Conservation (phyloP, 2,329 filamentous ascomycete species). For the Colletotrichum tofieldiae region DNA sequence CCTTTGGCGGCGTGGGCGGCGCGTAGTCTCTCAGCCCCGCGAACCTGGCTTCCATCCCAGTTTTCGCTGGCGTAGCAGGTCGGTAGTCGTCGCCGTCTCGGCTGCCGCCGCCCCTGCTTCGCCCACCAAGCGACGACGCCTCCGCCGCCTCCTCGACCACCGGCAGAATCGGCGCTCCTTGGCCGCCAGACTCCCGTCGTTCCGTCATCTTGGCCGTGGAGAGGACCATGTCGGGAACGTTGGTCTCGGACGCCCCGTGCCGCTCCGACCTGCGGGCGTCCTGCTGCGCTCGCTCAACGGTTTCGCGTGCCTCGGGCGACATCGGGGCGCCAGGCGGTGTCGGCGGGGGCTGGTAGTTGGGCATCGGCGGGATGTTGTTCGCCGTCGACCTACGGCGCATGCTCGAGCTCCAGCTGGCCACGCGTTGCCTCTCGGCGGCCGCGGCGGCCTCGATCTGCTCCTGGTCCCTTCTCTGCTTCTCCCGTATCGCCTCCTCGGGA, state of each 20-base stretch:
- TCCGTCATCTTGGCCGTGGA: conserved; percentile 55
- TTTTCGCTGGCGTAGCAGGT: conserved; percentile 61
- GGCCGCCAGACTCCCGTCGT: conserved; percentile 67
- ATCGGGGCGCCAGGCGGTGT: conserved; percentile 53
- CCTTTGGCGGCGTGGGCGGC: conserved; percentile 66
- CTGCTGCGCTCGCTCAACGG: conserved; percentile 57
- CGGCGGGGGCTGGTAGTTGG: conserved; percentile 62
- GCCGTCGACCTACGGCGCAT: conserved; percentile 51
- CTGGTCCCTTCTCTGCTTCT: conserved; percentile 72
- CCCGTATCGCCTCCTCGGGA: conserved; percentile 84
- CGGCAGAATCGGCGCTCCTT: conserved; percentile 75
- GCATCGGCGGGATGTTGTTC: conserved; percentile 59
- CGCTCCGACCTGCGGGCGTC: conserved; percentile 55
- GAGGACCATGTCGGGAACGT: conserved; percentile 75
- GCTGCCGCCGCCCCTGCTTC: conserved; percentile 69
- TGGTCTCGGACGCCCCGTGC: conserved; percentile 57
- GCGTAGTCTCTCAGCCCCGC: conserved; percentile 43
- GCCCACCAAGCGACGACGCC: conserved; percentile 75
- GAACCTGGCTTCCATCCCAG: conserved; percentile 50
- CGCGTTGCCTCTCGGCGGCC: conserved; percentile 53
- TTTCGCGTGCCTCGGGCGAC: conserved; percentile 58
- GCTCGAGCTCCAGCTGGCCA: conserved; percentile 56
- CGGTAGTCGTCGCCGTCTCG: conserved; percentile 61
- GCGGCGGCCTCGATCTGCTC: conserved; percentile 66
- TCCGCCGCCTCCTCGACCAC: conserved; percentile 94